Evolutionary conservation across 768 basidiomycete genomes (phyloP), one percentile per base, ranked within the genome.

Genomic region (Mycena sanguinolenta): DNA sequence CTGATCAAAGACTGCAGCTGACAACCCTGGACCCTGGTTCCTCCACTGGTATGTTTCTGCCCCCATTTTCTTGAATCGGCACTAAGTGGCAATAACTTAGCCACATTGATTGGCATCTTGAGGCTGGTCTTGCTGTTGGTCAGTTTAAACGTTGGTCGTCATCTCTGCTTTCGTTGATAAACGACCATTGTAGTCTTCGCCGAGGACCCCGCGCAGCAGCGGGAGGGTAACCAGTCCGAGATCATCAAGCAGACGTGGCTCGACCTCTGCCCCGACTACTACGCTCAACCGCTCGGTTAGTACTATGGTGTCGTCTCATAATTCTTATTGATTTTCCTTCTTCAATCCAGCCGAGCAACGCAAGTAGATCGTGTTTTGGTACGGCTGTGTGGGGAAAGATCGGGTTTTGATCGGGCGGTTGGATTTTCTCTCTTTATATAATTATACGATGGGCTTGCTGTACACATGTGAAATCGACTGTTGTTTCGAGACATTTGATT

Each of bases 171-270:
- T 59, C 72, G 80, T 83, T 32, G 83, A 83, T n/a, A n/a, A n/a
- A n/a, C n/a, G 16, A 78, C 84, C 65, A 83, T 83, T 3, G 76
- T 84, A n/a, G 79, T 84, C 25, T 79, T 83, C 46, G 82, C 80
- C 14, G 82, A 82, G 61, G 72, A 78, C 49, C 77, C 81, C 13
- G 73, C 74, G 4, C 81, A 76, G 4, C 73, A 78, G 36, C 72
- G 75, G 16, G 42, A 65, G 13, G 77, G 79, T 13, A 76, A 76
- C 9, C 52, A 73, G 30, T 50, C 77, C 2, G 67, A 78, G 38
- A 77, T 79, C 39, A 77, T 78, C 50, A 44, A 55, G 7, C 54
- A 54, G 0, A 42, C 46, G 16, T 78, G 77, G 69, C 77, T 75
- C 32, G 50, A 64, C 19, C 72, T 67, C 19, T 70, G 59, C 58